Evolutionary conservation across 2,329 filamentous ascomycete species (phyloP).

Genomic region (Diaporthe vexans): DNA sequence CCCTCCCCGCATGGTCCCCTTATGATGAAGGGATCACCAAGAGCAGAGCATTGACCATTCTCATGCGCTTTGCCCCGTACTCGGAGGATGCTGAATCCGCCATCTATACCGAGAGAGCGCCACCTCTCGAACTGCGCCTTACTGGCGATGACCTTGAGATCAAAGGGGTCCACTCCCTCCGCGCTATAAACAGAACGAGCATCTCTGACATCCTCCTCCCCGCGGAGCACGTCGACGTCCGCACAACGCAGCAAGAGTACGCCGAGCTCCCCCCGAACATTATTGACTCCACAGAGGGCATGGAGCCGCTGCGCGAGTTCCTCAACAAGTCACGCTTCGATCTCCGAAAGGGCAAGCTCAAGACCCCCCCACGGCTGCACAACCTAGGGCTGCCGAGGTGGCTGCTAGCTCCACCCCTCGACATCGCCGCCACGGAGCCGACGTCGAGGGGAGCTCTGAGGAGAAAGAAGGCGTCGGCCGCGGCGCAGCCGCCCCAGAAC

Average conservation of each 20-base stretch:
- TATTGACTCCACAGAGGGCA: conserved; percentile 44
- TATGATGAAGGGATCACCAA: conserved; percentile 41
- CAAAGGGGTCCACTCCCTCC: conserved; percentile 50
- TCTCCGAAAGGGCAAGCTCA: conserved; percentile 63
- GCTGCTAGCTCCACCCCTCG: conserved; percentile 38
- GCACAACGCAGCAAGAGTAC: conserved; percentile 57
- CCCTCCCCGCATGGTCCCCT: conserved; percentile 52
- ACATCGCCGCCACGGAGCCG: background rate
- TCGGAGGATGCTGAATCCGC: conserved; percentile 14
- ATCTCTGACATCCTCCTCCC: conserved; percentile 63
- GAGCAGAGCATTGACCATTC: conserved; percentile 52
- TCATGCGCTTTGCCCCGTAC: conserved; percentile 63
- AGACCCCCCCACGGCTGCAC: conserved; percentile 54
- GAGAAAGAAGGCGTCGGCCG: background rate
- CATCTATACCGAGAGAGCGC: conserved; percentile 42
- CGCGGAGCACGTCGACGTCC: conserved; percentile 61
- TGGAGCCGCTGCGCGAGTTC: conserved; percentile 58
- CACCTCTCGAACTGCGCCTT: conserved; percentile 56
- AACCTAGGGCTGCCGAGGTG: conserved; percentile 46
- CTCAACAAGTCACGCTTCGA: conserved; percentile 61
- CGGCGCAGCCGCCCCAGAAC: background rate
- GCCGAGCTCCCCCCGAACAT: conserved; percentile 48
- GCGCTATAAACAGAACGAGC: conserved; percentile 55
- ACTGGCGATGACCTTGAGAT: conserved; percentile 49
- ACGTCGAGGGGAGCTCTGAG: background rate